phyloP scores from a whole-genome alignment of 2,329 filamentous ascomycete genomes.

The Fusarium foetens region DNA sequence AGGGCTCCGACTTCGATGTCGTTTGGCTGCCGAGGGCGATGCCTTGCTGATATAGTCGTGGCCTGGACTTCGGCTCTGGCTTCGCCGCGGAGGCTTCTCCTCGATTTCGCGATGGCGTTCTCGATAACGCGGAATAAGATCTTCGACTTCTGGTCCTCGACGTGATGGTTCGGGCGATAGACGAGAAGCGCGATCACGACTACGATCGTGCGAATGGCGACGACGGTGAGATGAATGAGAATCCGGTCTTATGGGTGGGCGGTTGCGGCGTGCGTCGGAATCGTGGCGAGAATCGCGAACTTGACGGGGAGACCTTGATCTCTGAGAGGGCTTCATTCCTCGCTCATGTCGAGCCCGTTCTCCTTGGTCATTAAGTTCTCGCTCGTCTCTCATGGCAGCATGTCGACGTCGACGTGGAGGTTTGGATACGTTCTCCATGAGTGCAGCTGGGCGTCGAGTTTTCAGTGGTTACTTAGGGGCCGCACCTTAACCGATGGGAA shows the following conservation, averaged over 20 bases:
- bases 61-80: constrained; percentile 49
- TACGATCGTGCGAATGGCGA: constrained; percentile 52
- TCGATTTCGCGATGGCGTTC: constrained; percentile 47
- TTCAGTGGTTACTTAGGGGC: constrained; percentile 48
- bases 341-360: constrained; percentile 51
- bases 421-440: constrained; percentile 47
- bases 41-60: constrained; percentile 43
- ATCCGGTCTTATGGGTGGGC: constrained; percentile 48
- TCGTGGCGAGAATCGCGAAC: constrained; percentile 45
- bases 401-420: constrained; percentile 51
- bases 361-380: constrained; percentile 51
- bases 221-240: constrained; percentile 50
- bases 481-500: constrained; percentile 50
- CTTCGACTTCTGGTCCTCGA: constrained; percentile 47
- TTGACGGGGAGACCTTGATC: constrained; percentile 48
- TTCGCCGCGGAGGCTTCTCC: constrained; percentile 48
- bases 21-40: constrained; percentile 54
- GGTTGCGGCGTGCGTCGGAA: constrained; percentile 47
- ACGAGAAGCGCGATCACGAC: constrained; percentile 48
- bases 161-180: constrained; percentile 43
- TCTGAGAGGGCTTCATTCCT: constrained; percentile 48
- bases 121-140: constrained; percentile 54
- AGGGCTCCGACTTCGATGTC: constrained; percentile 56
- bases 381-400: constrained; percentile 56
- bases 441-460: constrained; percentile 50